Evolutionary conservation across 768 basidiomycete genomes (phyloP), one percentile per base, ranked within the genome.

Genomic region (Termitomyces titanicus): DNA sequence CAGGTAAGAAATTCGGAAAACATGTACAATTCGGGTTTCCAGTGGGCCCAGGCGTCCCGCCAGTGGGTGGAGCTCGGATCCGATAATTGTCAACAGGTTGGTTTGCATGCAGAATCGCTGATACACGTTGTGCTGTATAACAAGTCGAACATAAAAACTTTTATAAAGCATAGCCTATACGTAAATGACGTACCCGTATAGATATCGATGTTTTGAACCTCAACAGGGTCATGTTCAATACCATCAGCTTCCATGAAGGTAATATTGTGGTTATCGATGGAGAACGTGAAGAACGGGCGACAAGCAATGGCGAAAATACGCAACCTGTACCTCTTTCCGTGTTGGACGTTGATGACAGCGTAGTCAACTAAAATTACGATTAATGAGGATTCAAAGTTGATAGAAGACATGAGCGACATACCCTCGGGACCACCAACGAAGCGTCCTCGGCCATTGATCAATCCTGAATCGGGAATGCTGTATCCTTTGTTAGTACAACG

Each of bases 291-390:
- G n/a, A n/a, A n/a, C n/a, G n/a, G n/a, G n/a, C n/a, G n/a, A n/a
- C n/a, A 83, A 18, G 80, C 72, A 24, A 72, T 71, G 35, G 68
- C 64, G 57, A 83, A 63, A 17, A 83, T 34, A 13, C 81, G 80
- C 63, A 83, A 76, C 34, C 82, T 72, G 62, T 82, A 83, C n/a
- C 81, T 68, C 51, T 68, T 61, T 8, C 74, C 75, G 0, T 58
- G 52, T 25, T 63, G 53, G 29, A 83, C 78, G 38, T 72, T 71
- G 61, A 82, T 67, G 4, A 80, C 70, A 0, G 81, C 64, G 25
- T 74, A 72, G 0, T 72, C 67, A 2, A 68, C 64, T 38, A 24
- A 0, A 2, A n/a, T 66, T 55, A 35, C 62, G 63, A 0, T 33
- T 6, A 7, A 44, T 50, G 1, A 45, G 25, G 38, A 71, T 68